A percentile compares a stretch with the other conserved stretches of the same genome.
Evolutionary conservation across 1,284 basidiomycete species (phyloP).

Genomic region (Malassezia psittaci): DNA sequence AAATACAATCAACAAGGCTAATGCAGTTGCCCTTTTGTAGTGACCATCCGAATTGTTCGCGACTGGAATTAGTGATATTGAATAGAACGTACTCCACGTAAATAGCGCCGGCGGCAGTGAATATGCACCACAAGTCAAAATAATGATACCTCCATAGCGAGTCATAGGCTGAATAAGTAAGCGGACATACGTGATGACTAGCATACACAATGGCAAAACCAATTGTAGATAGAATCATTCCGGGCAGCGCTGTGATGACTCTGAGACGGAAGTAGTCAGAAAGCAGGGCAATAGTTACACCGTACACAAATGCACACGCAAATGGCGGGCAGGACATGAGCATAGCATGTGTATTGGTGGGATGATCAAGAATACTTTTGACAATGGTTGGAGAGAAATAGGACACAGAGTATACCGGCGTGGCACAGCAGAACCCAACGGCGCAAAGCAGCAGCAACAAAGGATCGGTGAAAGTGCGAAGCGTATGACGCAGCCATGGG

Average conservation of each 20-base stretch:
- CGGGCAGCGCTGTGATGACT: conserved; percentile 19
- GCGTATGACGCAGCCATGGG: conserved; percentile 23
- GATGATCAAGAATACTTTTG: conserved; percentile 20
- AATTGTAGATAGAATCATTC: conserved; percentile 23
- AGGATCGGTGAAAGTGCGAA: conserved; percentile 28
- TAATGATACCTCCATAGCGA: conserved; percentile 33
- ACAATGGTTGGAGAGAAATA: conserved; percentile 42
- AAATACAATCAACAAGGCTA: conserved; percentile 31
- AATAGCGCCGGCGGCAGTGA: conserved; percentile 16
- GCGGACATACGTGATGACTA: conserved; percentile 8
- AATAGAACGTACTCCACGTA: conserved; percentile 9
- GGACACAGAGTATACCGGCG: conserved; percentile 29
- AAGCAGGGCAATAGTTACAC: conserved; percentile 25
- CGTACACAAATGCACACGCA: conserved; percentile 31
- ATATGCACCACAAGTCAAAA: conserved; percentile 29
- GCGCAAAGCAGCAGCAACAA: conserved; percentile 22
- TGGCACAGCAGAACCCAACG: conserved; percentile 27
- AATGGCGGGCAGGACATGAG: conserved; percentile 37
- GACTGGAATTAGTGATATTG: conserved; percentile 10
- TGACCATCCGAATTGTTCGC: conserved; percentile 26
- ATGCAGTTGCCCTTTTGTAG: conserved; percentile 34
- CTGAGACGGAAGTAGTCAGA: conserved; percentile 32
- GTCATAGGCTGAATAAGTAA: conserved; percentile 1
- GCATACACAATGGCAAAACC: conserved; percentile 31
- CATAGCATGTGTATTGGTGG: conserved; percentile 23